These are phyloP conservation scores for Ophiosphaerella herpotricha DNA, from an alignment of 2,329 filamentous ascomycete species.

Conservation along the genomic window DNA sequence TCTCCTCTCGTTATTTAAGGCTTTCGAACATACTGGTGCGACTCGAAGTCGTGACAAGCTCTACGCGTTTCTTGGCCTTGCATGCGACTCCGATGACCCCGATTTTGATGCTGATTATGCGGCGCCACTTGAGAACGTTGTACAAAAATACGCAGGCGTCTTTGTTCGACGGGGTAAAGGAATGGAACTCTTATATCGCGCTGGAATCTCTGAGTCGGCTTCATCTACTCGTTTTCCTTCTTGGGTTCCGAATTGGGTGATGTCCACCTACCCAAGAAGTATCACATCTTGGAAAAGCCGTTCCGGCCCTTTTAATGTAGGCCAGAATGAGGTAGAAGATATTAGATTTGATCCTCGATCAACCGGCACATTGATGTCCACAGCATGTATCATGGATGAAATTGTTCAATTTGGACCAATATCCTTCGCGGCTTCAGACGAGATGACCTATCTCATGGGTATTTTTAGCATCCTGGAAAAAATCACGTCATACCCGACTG, in stretches of 20 bases:
- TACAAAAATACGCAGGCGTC: neutral
- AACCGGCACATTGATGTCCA: too few relatives aligned
- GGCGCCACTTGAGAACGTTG: neutral
- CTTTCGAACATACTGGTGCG: neutral
- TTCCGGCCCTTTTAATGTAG: neutral
- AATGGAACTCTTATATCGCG: conserved; percentile 5
- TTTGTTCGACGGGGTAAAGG: conserved; percentile 1
- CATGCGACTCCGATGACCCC: conserved; percentile 1
- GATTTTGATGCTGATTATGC: conserved; percentile 4
- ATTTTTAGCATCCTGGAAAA: neutral
- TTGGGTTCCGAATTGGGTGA: conserved; percentile 9
- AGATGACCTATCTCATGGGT: neutral
- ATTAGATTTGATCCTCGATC: neutral
- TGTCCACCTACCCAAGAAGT: neutral
- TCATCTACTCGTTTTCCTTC: neutral
- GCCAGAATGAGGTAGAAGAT: neutral
- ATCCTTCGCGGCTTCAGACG: neutral
- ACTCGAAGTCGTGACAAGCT: conserved; percentile 7
- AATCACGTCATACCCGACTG: too few relatives aligned
- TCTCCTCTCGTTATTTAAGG: conserved; percentile 1
- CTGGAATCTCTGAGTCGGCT: neutral
- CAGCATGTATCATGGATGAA: too few relatives aligned
- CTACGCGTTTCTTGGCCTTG: conserved; percentile 5
- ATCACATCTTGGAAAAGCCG: neutral
- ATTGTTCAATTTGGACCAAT: neutral